Evolutionary conservation across 192 early-diverging fungal species (phyloP).

Genomic region (Linnemannia zychae): DNA sequence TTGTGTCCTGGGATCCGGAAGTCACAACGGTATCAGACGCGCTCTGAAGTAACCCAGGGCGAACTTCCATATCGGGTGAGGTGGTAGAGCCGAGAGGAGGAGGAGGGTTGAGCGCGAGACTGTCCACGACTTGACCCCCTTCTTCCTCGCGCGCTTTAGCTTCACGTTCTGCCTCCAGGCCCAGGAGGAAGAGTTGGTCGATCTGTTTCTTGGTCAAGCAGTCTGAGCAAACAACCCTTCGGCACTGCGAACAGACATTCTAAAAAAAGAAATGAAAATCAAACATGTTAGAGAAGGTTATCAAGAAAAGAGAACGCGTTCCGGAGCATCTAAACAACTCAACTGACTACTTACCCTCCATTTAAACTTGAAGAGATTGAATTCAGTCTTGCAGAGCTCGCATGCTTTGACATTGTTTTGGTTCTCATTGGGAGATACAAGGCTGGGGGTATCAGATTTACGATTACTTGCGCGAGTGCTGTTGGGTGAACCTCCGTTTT

Average conservation of each 20-base stretch:
- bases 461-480: constrained; percentile 23
- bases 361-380: constrained; percentile 59
- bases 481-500: background rate
- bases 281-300: background rate
- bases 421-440: constrained; percentile 14
- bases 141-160: constrained; percentile 12
- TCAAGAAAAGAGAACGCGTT: background rate
- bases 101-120: background rate
- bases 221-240: constrained; percentile 52
- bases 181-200: constrained; percentile 46
- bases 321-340: background rate
- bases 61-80: background rate
- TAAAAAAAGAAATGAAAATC: constrained; percentile 10
- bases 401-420: constrained; percentile 40
- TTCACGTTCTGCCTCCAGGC: constrained; percentile 43
- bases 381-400: constrained; percentile 55
- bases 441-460: constrained; percentile 15
- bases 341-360: constrained; percentile 51
- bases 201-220: constrained; percentile 63
- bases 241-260: constrained; percentile 54
- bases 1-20: background rate
- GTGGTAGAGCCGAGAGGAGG: background rate
- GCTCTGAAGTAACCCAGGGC: constrained; percentile 24
- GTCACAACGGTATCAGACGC: constrained; percentile 22
- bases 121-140: background rate